A percentile compares a stretch with the other conserved stretches of the same genome.
Evolutionary conservation across 371 early-diverging fungal species (phyloP).

Genomic region (Rhizopus stolonifer): DNA sequence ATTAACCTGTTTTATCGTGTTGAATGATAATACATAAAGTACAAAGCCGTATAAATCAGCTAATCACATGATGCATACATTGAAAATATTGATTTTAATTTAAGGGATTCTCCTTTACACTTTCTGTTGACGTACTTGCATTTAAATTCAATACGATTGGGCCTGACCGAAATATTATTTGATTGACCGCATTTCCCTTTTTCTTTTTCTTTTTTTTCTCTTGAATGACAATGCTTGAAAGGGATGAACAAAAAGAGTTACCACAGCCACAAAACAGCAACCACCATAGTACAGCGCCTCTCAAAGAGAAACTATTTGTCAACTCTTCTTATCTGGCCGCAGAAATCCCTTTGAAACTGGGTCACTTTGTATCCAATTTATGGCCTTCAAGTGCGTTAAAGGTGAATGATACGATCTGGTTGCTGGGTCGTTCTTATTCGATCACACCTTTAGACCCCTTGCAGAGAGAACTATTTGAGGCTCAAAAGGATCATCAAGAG

Average conservation of each 20-base stretch:
- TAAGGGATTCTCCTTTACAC: too few species aligned
- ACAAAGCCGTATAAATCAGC: too few species aligned
- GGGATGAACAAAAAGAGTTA: slow-evolving; percentile 19
- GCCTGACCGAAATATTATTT: not conserved
- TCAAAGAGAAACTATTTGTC: slow-evolving; percentile 46
- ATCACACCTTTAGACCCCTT: slow-evolving; percentile 21
- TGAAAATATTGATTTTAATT: slow-evolving; percentile 2
- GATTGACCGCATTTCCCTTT: not conserved
- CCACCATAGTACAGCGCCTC: slow-evolving; percentile 42
- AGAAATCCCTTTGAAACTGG: slow-evolving; percentile 53
- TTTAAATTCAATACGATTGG: too few species aligned
- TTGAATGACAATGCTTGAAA: not conserved
- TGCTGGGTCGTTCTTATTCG: slow-evolving; percentile 36
- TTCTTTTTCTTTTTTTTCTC: not conserved
- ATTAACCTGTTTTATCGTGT: slow-evolving; percentile 82
- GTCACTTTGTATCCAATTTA: slow-evolving; percentile 49
- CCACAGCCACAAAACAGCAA: slow-evolving; percentile 54
- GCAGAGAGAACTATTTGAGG: slow-evolving; percentile 36
- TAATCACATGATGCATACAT: slow-evolving; percentile 1
- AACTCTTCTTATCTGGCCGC: slow-evolving; percentile 54
- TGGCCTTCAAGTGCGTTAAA: slow-evolving; percentile 38
- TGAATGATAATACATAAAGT: slow-evolving; percentile 87
- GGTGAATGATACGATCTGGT: slow-evolving; percentile 27
- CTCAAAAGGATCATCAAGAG: slow-evolving; percentile 26
- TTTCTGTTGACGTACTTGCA: too few species aligned